Evolutionary conservation across 495 filamentous ascomycete species (phyloP).

Genomic region (Baudoinia panamericana): DNA sequence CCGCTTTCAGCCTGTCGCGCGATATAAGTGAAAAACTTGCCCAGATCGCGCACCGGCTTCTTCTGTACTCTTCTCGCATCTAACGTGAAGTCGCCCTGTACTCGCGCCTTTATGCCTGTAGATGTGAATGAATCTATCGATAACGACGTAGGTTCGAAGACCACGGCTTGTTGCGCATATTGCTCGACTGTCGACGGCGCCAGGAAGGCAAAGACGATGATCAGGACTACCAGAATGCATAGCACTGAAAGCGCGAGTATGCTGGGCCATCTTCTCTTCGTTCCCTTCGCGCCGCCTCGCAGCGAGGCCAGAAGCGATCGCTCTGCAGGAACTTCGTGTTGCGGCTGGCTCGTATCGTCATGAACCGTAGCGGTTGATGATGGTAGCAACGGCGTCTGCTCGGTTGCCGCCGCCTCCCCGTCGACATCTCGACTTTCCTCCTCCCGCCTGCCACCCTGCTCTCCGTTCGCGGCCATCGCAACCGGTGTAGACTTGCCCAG

Average conservation of each 20-base stretch:
- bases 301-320: conserved; percentile 4
- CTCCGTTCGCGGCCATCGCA: too few relatives aligned
- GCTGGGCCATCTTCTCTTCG: conserved; percentile 41
- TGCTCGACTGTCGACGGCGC: conserved; percentile 65
- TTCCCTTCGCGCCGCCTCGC: conserved; percentile 3
- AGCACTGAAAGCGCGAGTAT: conserved; percentile 42
- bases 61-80: conserved; percentile 63
- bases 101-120: conserved; percentile 58
- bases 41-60: conserved; percentile 55
- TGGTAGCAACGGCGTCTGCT: conserved; percentile 9
- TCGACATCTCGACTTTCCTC: too few relatives aligned
- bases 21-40: conserved; percentile 70
- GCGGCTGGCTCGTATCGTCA: conserved; percentile 1
- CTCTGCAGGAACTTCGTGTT: conserved; percentile 2
- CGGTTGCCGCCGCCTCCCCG: background rate
- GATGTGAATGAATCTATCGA: conserved; percentile 72
- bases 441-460: too few relatives aligned
- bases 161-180: conserved; percentile 70
- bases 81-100: conserved; percentile 67
- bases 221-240: conserved; percentile 36
- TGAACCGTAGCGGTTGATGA: background rate
- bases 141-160: conserved; percentile 66
- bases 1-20: conserved; percentile 56
- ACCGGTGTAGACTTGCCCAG: too few relatives aligned
- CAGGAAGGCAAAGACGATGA: conserved; percentile 54